Conservation (phyloP, 495 filamentous ascomycete genomes). For the Bacidia gigantensis region DNA sequence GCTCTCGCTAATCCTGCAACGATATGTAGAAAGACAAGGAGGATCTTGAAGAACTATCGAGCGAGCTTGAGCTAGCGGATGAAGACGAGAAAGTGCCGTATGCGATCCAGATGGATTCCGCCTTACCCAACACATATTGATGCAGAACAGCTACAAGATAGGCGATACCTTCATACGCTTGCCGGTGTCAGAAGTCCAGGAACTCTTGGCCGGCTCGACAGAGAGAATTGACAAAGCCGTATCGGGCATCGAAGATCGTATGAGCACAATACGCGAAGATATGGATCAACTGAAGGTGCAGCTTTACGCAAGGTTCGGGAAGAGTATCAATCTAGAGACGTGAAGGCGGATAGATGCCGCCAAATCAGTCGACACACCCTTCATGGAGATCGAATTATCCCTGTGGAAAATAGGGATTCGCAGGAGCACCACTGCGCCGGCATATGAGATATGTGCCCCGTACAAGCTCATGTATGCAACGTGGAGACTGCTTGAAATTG, state of each 20-base stretch:
- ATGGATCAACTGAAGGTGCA: constrained; percentile 79
- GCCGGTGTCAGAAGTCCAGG: constrained; percentile 68
- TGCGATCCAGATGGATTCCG: constrained; percentile 17
- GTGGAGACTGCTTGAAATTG: too few relatives aligned
- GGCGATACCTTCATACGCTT: constrained; percentile 89
- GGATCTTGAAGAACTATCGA: constrained; percentile 83
- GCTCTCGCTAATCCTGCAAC: constrained; percentile 13
- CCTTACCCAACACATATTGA: constrained; percentile 3
- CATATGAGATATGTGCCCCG: too few relatives aligned
- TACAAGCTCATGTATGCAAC: too few relatives aligned
- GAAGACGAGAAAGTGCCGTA: constrained; percentile 90
- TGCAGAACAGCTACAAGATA: constrained; percentile 66
- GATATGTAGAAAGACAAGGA: constrained; percentile 83
- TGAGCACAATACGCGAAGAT: constrained; percentile 62
- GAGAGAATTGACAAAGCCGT: constrained; percentile 65
- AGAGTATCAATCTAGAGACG: constrained; percentile 89
- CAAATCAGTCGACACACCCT: neutral
- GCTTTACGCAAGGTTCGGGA: constrained; percentile 85
- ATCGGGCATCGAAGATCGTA: constrained; percentile 56
- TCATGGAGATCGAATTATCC: neutral
- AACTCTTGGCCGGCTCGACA: constrained; percentile 58
- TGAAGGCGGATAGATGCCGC: constrained; percentile 21
- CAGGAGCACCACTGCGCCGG: too few relatives aligned
- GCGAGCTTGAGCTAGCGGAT: constrained; percentile 85
- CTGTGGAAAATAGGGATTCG: neutral